Percentiles rank a stretch among this genome's conserved stretches.
Conservation (phyloP, 2,329 filamentous ascomycete species). For the Colletotrichum ledebouriae region DNA sequence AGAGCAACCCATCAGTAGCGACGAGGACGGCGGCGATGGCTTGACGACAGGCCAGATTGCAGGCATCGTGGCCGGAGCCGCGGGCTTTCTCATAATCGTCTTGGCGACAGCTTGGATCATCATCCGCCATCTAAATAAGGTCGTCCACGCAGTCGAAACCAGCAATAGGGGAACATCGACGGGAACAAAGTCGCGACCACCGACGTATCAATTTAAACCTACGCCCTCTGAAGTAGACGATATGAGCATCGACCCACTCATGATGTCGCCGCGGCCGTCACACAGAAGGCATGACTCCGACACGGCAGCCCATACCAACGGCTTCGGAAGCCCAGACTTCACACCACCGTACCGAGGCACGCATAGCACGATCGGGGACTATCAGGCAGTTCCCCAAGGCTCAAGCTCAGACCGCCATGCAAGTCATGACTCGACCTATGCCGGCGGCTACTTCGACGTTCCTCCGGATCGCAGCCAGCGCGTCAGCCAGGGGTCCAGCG, state of each 20-base stretch:
- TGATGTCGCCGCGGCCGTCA: slow-evolving; percentile 48
- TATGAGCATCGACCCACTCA: slow-evolving; percentile 58
- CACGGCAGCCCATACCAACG: slow-evolving; percentile 25
- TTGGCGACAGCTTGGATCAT: slow-evolving; percentile 63
- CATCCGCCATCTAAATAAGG: slow-evolving; percentile 63
- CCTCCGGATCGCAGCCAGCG: slow-evolving; percentile 42
- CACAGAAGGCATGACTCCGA: slow-evolving; percentile 38
- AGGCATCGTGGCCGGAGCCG: slow-evolving; percentile 66
- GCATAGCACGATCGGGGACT: slow-evolving; percentile 34
- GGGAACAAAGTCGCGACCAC: slow-evolving; percentile 49
- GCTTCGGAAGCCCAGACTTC: slow-evolving; percentile 45
- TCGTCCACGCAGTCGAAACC: slow-evolving; percentile 56
- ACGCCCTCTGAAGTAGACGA: slow-evolving; percentile 60
- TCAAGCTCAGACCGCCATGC: slow-evolving; percentile 46
- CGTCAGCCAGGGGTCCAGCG: slow-evolving; percentile 44
- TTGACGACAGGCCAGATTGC: slow-evolving; percentile 60
- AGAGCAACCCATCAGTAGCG: slow-evolving; percentile 48
- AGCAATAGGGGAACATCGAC: slow-evolving; percentile 52
- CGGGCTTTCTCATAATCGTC: slow-evolving; percentile 62
- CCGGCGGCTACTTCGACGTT: slow-evolving; percentile 50
- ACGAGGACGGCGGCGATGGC: slow-evolving; percentile 48
- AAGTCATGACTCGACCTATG: slow-evolving; percentile 48
- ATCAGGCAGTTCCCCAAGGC: slow-evolving; percentile 39
- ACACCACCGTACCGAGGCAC: slow-evolving; percentile 34
- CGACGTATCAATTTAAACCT: slow-evolving; percentile 55